These are phyloP conservation scores for Cladosporium halotolerans DNA, from an alignment of 2,329 filamentous ascomycete genomes.

Conservation along the genomic window DNA sequence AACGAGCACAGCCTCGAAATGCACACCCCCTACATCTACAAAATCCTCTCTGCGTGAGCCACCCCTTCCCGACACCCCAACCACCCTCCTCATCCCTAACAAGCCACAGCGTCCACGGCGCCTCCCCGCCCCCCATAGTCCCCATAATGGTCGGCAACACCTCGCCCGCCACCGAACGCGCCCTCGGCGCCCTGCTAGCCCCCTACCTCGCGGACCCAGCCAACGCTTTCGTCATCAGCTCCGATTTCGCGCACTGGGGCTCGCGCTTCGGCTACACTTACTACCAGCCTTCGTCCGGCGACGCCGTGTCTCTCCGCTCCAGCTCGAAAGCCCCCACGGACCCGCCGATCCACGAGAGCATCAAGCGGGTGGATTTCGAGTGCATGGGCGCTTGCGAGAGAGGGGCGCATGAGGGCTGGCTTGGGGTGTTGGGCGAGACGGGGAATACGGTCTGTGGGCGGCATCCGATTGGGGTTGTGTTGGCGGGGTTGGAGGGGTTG, in stretches of 20 bases:
- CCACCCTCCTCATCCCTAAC: neutral
- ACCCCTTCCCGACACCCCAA: neutral
- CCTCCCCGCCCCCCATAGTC: conserved; percentile 65
- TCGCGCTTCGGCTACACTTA: conserved; percentile 74
- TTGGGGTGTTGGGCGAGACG: conserved; percentile 62
- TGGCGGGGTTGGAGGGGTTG: conserved; percentile 72
- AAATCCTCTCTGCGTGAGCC: conserved; percentile 53
- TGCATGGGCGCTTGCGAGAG: conserved; percentile 81
- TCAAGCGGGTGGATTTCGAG: conserved; percentile 68
- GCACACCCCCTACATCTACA: conserved; percentile 91
- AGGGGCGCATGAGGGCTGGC: conserved; percentile 65
- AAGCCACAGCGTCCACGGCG: conserved; percentile 28
- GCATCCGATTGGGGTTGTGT: conserved; percentile 87
- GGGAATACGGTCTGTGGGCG: conserved; percentile 90
- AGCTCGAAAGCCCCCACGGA: conserved; percentile 38
- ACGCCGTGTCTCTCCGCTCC: conserved; percentile 37
- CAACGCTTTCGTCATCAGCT: conserved; percentile 82
- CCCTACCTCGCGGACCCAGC: conserved; percentile 69
- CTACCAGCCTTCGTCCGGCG: conserved; percentile 54
- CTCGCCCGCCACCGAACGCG: conserved; percentile 57
- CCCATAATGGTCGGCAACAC: conserved; percentile 83
- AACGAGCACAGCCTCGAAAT: conserved; percentile 93
- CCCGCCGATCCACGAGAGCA: conserved; percentile 72
- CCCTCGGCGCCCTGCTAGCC: conserved; percentile 63
- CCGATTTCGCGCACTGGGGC: conserved; percentile 98